Conservation (phyloP, 2,329 filamentous ascomycete species). For the Blastomyces silverae region DNA sequence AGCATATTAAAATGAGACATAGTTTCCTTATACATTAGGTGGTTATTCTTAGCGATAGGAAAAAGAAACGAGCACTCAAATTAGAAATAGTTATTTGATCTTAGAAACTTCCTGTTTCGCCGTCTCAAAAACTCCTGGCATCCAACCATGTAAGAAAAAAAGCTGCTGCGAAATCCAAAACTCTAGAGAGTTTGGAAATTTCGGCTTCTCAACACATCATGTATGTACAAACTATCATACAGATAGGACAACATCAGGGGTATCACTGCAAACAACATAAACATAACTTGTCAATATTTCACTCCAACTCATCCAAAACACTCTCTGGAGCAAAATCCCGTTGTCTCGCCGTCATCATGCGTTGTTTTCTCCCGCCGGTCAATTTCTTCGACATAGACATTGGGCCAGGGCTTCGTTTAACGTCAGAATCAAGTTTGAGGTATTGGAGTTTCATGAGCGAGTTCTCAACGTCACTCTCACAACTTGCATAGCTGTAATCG, state of each 20-base stretch:
- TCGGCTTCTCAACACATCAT: background rate
- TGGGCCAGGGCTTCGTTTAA: slow-evolving; percentile 23
- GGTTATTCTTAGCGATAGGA: background rate
- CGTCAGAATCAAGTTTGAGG: slow-evolving; percentile 33
- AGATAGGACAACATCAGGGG: background rate
- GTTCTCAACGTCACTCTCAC: slow-evolving; percentile 38
- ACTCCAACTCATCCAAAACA: slow-evolving; percentile 33
- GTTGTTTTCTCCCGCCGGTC: slow-evolving; percentile 35
- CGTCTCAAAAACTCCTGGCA: background rate
- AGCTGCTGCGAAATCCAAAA: background rate
- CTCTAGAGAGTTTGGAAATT: background rate
- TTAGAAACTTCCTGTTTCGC: background rate
- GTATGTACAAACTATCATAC: background rate
- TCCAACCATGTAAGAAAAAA: background rate
- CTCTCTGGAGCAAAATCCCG: slow-evolving; percentile 43
- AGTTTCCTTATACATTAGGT: background rate
- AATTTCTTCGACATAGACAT: slow-evolving; percentile 26
- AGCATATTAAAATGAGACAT: background rate
- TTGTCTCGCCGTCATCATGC: slow-evolving; percentile 43
- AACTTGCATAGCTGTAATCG: slow-evolving; percentile 29
- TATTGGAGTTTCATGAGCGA: slow-evolving; percentile 35
- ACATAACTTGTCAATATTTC: background rate
- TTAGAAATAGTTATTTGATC: background rate
- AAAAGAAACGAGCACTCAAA: background rate
- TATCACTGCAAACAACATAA: background rate